Evolutionary conservation across 257 asterid species (phyloP).

Genomic region (Rehmannia glutinosa): DNA sequence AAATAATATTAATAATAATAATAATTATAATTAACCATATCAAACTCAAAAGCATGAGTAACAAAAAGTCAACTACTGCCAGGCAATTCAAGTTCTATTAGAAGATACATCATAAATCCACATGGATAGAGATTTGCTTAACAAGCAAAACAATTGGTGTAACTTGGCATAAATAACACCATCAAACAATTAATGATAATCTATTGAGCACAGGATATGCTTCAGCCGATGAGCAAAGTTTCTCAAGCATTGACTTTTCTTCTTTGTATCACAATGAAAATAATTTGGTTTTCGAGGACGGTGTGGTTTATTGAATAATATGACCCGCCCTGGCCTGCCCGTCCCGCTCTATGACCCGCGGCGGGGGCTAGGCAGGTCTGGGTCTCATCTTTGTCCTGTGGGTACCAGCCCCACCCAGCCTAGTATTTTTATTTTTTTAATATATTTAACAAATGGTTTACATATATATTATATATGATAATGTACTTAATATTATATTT

Average conservation of each 20-base stretch:
- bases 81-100: not conserved
- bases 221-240: not conserved
- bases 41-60: not conserved
- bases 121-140: not conserved
- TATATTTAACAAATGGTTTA: no score
- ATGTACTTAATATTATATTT: no score
- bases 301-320: not conserved
- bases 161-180: not conserved
- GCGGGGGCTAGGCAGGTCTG: no score
- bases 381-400: no score
- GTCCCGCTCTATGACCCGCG: no score
- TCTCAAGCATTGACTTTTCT: not conserved
- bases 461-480: no score
- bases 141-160: not conserved
- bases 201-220: not conserved
- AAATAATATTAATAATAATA: not conserved
- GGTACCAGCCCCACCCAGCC: no score
- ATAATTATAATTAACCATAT: not conserved
- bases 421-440: no score
- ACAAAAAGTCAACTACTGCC: not conserved
- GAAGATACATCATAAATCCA: not conserved
- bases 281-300: not conserved
- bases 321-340: no score
- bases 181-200: not conserved
- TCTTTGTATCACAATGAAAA: not conserved